These are phyloP conservation scores for Aureobasidium sp. DNA, from an alignment of 2,329 filamentous ascomycete genomes.

Conservation along the genomic window DNA sequence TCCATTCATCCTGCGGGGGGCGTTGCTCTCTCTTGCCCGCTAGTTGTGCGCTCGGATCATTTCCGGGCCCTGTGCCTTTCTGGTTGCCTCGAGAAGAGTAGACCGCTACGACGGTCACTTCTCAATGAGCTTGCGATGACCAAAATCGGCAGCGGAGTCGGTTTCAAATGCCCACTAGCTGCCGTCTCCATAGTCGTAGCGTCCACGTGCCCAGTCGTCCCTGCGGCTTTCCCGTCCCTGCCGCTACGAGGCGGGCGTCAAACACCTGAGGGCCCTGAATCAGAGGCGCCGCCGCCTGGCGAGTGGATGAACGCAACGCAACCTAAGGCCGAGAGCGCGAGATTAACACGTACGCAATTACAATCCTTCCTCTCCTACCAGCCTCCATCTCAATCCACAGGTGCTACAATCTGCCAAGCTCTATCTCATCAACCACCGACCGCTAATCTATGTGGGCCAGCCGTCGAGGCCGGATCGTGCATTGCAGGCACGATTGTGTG, in stretches of 20 bases:
- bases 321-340: neutral
- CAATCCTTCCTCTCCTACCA: neutral
- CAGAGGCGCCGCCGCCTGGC: neutral
- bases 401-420: neutral
- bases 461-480: conserved; percentile 1
- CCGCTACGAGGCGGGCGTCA: no score
- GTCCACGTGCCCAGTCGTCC: no score
- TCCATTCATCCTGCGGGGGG: no score
- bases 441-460: neutral
- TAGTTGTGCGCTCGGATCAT: no score
- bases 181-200: no score
- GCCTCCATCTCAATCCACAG: neutral
- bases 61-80: no score
- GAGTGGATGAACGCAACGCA: neutral
- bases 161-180: neutral
- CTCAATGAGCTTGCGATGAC: neutral
- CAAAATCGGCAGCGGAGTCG: neutral
- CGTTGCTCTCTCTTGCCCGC: no score
- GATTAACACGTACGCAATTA: neutral
- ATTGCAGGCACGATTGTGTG: neutral
- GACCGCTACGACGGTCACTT: no score
- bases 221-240: no score
- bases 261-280: neutral
- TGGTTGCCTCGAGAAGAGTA: no score
- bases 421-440: conserved; percentile 6